A percentile compares a stretch with the other conserved stretches of the same genome.
Conservation (phyloP, 768 basidiomycete genomes). For the Rhizopogon rudus region DNA sequence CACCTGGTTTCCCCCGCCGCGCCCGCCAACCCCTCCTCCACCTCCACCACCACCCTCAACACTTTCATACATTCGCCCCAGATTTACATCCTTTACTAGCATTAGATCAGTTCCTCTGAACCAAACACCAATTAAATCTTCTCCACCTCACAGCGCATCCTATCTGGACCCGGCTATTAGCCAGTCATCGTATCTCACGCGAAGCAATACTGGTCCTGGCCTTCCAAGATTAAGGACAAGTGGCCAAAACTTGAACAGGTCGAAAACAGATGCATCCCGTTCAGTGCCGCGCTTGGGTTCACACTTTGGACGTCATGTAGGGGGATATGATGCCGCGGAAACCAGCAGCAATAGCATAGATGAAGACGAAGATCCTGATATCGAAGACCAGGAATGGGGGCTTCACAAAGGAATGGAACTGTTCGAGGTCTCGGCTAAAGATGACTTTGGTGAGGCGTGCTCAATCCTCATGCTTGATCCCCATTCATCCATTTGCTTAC, state of each 20-base stretch:
- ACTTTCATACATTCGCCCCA: conserved; percentile 30
- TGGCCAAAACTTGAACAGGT: conserved; percentile 25
- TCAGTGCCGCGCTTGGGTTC: conserved; percentile 53
- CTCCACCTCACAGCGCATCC: conserved; percentile 54
- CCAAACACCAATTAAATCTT: conserved; percentile 37
- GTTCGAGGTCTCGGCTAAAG: conserved; percentile 90
- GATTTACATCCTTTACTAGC: conserved; percentile 37
- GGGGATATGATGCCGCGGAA: conserved; percentile 53
- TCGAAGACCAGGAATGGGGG: conserved; percentile 61
- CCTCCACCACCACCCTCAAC: conserved; percentile 49
- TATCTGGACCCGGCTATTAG: conserved; percentile 58
- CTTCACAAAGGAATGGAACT: conserved; percentile 81
- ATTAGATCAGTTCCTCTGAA: conserved; percentile 57
- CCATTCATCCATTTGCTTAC: conserved; percentile 9
- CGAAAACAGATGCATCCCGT: conserved; percentile 39
- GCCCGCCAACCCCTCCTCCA: conserved; percentile 59
- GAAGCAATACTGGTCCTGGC: conserved; percentile 45
- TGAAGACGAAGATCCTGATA: conserved; percentile 50
- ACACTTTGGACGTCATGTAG: conserved; percentile 45
- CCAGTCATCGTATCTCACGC: conserved; percentile 34
- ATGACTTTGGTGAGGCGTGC: conserved; percentile 62
- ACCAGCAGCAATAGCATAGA: conserved; percentile 63
- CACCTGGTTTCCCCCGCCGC: conserved; percentile 84
- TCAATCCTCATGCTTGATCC: neutral
- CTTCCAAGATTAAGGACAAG: conserved; percentile 49